Evolutionary conservation across 495 filamentous ascomycete species (phyloP).

Genomic region (Penicillium mononematosum): DNA sequence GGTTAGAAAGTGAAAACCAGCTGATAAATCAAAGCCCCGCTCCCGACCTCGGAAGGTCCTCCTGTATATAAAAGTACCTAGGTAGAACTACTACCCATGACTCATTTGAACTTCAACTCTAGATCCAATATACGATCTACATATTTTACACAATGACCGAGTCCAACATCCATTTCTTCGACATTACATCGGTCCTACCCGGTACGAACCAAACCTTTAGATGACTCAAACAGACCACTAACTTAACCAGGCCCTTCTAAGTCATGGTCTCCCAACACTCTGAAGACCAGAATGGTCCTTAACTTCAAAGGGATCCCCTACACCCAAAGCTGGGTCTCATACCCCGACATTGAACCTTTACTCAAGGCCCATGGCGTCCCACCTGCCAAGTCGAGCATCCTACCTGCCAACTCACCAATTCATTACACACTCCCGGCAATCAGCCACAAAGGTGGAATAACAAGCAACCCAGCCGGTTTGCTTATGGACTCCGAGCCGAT

Average conservation of each 20-base stretch:
- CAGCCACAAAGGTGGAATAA: slow-evolving; percentile 28
- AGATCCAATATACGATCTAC: neutral
- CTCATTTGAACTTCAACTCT: neutral
- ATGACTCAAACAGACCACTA: slow-evolving; percentile 5
- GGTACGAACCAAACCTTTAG: slow-evolving; percentile 21
- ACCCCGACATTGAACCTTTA: slow-evolving; percentile 42
- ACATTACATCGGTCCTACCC: slow-evolving; percentile 34
- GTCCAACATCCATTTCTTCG: slow-evolving; percentile 39
- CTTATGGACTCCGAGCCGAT: slow-evolving; percentile 45
- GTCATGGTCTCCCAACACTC: slow-evolving; percentile 45
- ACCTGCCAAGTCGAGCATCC: slow-evolving; percentile 23
- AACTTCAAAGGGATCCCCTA: slow-evolving; percentile 46
- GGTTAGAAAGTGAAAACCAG: neutral
- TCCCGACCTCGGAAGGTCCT: neutral
- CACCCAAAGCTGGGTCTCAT: slow-evolving; percentile 43
- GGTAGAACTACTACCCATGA: no score
- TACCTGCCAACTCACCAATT: slow-evolving; percentile 20
- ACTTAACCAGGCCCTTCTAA: slow-evolving; percentile 29
- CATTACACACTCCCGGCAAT: slow-evolving; percentile 44
- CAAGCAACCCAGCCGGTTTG: slow-evolving; percentile 27
- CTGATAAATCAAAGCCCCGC: slow-evolving; percentile 8
- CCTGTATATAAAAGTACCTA: no score
- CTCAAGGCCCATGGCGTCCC: slow-evolving; percentile 26
- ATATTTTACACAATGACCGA: slow-evolving; percentile 27
- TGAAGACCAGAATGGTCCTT: slow-evolving; percentile 37